Evolutionary conservation across 2,329 filamentous ascomycete genomes (phyloP).

Genomic region (Gnomoniopsis sp.): DNA sequence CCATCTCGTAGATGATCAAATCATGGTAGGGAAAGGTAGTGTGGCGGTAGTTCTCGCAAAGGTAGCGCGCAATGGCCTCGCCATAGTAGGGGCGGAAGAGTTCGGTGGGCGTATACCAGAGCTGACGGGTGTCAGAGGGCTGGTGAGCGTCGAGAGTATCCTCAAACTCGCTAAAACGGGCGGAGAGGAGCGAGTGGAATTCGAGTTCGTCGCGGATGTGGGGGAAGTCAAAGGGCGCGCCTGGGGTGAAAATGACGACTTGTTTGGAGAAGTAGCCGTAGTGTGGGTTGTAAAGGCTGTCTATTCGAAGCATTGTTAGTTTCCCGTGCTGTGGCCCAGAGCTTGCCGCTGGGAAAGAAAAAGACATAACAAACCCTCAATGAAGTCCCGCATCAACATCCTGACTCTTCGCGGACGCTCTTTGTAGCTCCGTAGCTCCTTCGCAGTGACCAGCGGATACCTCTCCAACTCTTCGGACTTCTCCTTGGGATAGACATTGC

Average conservation of each 20-base stretch:
- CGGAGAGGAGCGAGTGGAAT: slow-evolving; percentile 73
- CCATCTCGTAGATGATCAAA: slow-evolving; percentile 98
- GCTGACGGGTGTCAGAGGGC: slow-evolving; percentile 70
- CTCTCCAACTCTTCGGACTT: slow-evolving; percentile 74
- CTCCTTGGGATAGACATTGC: slow-evolving; percentile 70
- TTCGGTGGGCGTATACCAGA: slow-evolving; percentile 98
- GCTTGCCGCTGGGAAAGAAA: background rate
- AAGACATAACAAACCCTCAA: slow-evolving; percentile 64
- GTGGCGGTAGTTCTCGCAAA: slow-evolving; percentile 94
- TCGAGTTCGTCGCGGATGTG: slow-evolving; percentile 76
- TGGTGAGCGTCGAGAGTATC: slow-evolving; percentile 77
- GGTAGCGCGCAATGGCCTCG: slow-evolving; percentile 92
- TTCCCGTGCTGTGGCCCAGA: background rate
- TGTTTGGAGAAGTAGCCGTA: slow-evolving; percentile 98
- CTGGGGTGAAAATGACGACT: slow-evolving; percentile 91
- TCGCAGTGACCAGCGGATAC: slow-evolving; percentile 83
- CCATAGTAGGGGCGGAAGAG: slow-evolving; percentile 96
- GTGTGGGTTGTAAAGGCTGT: slow-evolving; percentile 89
- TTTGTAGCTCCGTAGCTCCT: slow-evolving; percentile 66
- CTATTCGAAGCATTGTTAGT: slow-evolving; percentile 40
- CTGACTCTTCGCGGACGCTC: slow-evolving; percentile 85
- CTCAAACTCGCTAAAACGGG: slow-evolving; percentile 86
- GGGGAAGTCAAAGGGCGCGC: slow-evolving; percentile 86
- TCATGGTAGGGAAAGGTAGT: slow-evolving; percentile 94
- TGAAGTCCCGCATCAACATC: slow-evolving; percentile 97